Base-by-base conservation (phyloP, 257 asterid species). In the Fraxinus excelsior region DNA sequence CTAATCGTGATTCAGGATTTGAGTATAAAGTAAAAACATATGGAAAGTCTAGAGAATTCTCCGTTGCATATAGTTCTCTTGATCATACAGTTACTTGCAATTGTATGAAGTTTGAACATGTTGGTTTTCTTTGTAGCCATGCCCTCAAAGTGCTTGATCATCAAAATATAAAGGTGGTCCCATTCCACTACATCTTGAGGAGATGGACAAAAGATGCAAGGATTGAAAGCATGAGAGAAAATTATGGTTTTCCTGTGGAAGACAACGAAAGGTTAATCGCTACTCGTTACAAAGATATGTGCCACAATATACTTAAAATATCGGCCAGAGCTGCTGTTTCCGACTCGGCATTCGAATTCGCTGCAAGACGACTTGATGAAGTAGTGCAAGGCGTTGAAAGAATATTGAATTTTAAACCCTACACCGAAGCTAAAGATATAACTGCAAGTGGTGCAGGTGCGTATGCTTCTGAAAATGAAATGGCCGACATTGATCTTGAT, bases 131-230 rank as follows among this genome's bases (percentile, higher is more conserved):
- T 80, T 88, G 92, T 82, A 75, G 91, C 82, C 91, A 88, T 83
- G 88, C 89, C 60, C 83, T 88, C 46, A 88, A 86, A 79, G 90
- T 88, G 64, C 91, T 88, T 68, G 91, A 86, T 85, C 87, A 86
- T 85, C 86, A 83, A 40, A 88, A 88, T 74, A 85, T 88, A 67
- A 88, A 88, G 82, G 75, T 86, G 71, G 86, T 88, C 70, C 92
- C 92, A 5, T 78, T 84, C 21, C 75, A 66, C 77, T 88, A 84
- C 87, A 85, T 88, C 76, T 76, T 86, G 87, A 88, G 79, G 79
- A 88, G 93, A 79, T 88, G 93, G 93, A 80, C 89, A 25, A 85
- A 82, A 76, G 93, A 88, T 56, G 93, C 93, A 21, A 81, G 89
- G 87, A 79, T 78, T 74, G 82, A 65, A 72, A 82, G 83, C 70